Base-by-base conservation (phyloP, 805 yeast species). In the Metschnikowia cerradonensis region DNA sequence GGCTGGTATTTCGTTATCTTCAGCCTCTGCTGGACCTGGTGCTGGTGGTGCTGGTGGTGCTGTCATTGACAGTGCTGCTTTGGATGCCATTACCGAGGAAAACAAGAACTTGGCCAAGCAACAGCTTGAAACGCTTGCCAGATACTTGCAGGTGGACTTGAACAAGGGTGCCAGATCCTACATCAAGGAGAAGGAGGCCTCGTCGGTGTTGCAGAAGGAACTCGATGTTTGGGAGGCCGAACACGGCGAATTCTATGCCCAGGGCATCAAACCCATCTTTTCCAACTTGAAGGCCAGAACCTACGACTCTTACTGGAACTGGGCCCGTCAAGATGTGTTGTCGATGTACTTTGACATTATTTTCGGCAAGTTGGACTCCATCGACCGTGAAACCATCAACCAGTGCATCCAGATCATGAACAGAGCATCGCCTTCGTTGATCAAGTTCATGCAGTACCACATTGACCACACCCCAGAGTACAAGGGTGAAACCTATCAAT, bases 301-400 rank as follows among this genome's bases (percentile, higher is more conserved):
- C 49, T 94, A 92, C 71, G 98, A 94, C 73, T 90, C 97, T 20
- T 90, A 91, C 73, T 94, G 99, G 99, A 95, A 95, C 73, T 94
- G 99, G 99, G 97, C 98, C 44, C 88, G 97, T 72, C 99, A 94
- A 77, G 96, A 94, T 68, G 88, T 94, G 54, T 76, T 94, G 61
- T 82, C 90, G 45, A 86, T 94, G 89, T 94, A 88, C 75, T 94
- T 82, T 67, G 97, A 94, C 72, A 90, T 94, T 63, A 90, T 94
- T 61, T 95, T 94, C 70, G 99, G 99, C 69, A 86, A 88, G 57
- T 80, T 87, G 56, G 83, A 90, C 55, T 85, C 89, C 53, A 87
- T 94, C 59, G 98, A 94, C 71, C 84, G 99, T 70, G 97, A 94
- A 75, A 90, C 95, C 56, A 96, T 94, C 55, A 82, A 92, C 58